These are phyloP conservation scores for Allium fistulosum DNA, from an alignment of 106 monocot genomes.

Conservation along the genomic window DNA sequence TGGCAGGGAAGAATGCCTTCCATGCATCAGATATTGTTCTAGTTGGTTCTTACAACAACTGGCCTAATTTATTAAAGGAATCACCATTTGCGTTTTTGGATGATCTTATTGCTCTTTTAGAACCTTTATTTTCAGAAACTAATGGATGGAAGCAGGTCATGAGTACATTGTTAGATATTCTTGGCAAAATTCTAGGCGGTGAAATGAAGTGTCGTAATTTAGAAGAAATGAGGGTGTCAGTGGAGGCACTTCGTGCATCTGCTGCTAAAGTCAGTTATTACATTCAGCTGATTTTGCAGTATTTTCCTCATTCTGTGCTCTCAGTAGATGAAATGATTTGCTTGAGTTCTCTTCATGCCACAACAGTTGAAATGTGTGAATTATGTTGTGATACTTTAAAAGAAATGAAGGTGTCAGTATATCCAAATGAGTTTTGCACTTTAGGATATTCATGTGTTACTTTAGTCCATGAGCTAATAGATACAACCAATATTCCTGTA, in stretches of 20 bases:
- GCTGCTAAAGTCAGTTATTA: background rate
- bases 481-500: background rate
- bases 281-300: background rate
- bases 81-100: too few relatives aligned
- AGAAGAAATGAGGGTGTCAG: background rate
- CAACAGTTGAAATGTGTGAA: background rate
- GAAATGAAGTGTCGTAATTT: background rate
- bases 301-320: background rate
- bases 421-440: too few relatives aligned
- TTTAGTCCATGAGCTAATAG: background rate
- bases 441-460: background rate
- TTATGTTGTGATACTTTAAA: too few relatives aligned
- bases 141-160: background rate
- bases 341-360: background rate
- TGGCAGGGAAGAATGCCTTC: background rate
- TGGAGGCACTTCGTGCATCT: background rate
- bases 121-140: background rate
- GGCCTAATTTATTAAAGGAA: too few relatives aligned
- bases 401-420: too few relatives aligned
- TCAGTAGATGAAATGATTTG: background rate
- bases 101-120: too few relatives aligned
- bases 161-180: background rate
- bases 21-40: conserved; percentile 4
- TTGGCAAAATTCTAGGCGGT: background rate
- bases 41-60: background rate